A percentile compares a stretch with the other conserved stretches of the same genome.
Conservation (phyloP, 2,329 filamentous ascomycete genomes). For the Fusarium bactridioides region DNA sequence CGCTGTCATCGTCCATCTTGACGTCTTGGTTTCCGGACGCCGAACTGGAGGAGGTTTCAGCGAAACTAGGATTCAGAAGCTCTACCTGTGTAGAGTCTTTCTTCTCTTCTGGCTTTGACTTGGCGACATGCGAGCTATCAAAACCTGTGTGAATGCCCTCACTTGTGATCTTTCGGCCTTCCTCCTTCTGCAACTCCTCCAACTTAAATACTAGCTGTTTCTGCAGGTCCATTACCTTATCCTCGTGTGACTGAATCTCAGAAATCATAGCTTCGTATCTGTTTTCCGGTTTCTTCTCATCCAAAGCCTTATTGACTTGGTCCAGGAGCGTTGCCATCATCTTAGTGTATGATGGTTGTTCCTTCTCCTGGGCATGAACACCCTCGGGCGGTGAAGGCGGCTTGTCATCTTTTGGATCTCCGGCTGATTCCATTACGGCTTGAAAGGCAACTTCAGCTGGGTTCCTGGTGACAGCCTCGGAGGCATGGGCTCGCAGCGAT, state of each 20-base stretch:
- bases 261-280: slow-evolving; percentile 78
- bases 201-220: slow-evolving; percentile 77
- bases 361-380: slow-evolving; percentile 77
- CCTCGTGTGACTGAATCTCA: slow-evolving; percentile 78
- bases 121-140: slow-evolving; percentile 82
- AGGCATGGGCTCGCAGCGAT: slow-evolving; percentile 76
- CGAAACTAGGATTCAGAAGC: slow-evolving; percentile 75
- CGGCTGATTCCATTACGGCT: slow-evolving; percentile 82
- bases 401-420: slow-evolving; percentile 75
- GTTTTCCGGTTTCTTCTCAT: slow-evolving; percentile 75
- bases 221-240: slow-evolving; percentile 81
- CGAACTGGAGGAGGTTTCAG: slow-evolving; percentile 20
- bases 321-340: slow-evolving; percentile 99
- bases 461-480: slow-evolving; percentile 69
- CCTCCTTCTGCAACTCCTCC: slow-evolving; percentile 82
- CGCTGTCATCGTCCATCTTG: slow-evolving; percentile 68
- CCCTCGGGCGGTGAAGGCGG: slow-evolving; percentile 79
- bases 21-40: slow-evolving; percentile 22
- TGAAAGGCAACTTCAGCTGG: slow-evolving; percentile 88
- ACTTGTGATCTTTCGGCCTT: slow-evolving; percentile 90
- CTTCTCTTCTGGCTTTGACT: slow-evolving; percentile 57
- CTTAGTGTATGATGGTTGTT: slow-evolving; percentile 85
- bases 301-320: slow-evolving; percentile 85
- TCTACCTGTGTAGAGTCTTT: slow-evolving; percentile 67
- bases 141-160: slow-evolving; percentile 90